These are phyloP conservation scores for Auriculariales sp. DNA, from an alignment of 768 basidiomycete genomes.

Conservation along the genomic window DNA sequence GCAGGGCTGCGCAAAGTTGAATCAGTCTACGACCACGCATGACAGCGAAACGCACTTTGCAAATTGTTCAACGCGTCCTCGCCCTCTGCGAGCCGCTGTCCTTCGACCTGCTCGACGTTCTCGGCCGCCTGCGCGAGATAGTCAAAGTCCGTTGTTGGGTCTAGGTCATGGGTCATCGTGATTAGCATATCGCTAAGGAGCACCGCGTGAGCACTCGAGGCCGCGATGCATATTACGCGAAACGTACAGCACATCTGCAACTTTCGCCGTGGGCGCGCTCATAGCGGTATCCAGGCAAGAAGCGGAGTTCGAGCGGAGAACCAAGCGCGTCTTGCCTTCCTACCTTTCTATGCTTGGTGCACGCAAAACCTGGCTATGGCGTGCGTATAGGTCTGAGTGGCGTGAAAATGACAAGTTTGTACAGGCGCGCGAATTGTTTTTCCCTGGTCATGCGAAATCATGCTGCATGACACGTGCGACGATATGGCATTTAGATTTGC, in stretches of 20 bases:
- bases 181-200: not conserved
- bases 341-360: not conserved
- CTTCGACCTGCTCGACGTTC: not conserved
- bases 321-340: not conserved
- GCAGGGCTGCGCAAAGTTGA: conserved; percentile 32
- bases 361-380: no score
- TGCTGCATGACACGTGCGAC: no score
- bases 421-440: no score
- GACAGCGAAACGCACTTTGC: not conserved
- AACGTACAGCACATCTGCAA: not conserved
- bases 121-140: conserved; percentile 1
- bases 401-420: no score
- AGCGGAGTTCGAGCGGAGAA: not conserved
- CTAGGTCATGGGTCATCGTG: not conserved
- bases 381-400: no score
- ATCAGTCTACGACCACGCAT: not conserved
- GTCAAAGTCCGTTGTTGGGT: conserved; percentile 10
- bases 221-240: not conserved
- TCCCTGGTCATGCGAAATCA: no score
- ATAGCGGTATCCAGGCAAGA: not conserved
- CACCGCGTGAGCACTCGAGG: not conserved
- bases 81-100: not conserved
- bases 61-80: not conserved
- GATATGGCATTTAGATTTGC: no score
- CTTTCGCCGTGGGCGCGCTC: not conserved